Base-by-base conservation (phyloP, 192 early-diverging fungal species). In the Coemansia sp. region DNA sequence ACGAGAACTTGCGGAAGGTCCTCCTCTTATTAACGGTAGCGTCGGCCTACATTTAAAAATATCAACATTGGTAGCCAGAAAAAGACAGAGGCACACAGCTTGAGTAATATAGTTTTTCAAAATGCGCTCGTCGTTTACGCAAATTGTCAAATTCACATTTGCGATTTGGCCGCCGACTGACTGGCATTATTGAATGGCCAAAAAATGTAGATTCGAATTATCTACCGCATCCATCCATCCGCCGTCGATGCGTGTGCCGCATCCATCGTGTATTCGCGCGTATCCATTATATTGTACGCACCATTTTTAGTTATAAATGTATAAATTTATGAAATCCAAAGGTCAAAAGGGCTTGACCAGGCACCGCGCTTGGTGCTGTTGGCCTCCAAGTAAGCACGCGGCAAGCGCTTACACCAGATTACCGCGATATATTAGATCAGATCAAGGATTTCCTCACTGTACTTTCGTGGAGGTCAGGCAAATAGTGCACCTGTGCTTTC, bases 1-100 rank as follows among this genome's bases (percentile, higher is more conserved):
- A 98, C 84, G 93, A 91, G 91, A 94, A 98, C 88, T 95, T 98
- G 85, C 94, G 89, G 94, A 98, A 98, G 77, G 94, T 93, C 80
- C 97, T 86, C 89, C 94, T 96, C 90, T 92, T 95, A 84, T 92
- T 84, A 65, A 57, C 66, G 58, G 63, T 71, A 67, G 75, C 74
- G 81, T 86, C 85, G 73, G 81, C 81, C 85, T 84, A 83, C 52
- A 27, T 27, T 27, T 27, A 18, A 41, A 12, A 46, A 39, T 15
- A 43, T 16, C 63, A 57, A 27, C n/a, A 65, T 20, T 49, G 34
- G 29, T 10, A 24, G 58, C 38, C 11, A 13, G 16, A 38, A 38
- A 33, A 33, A n/a, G 22, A 10, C 10, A 10, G 27, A 33, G 24
- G 65, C 34, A 38, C 18, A 22, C 43, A 38, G 31, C 0, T 46